Base-by-base conservation (phyloP, 179 eudicot species). In the Patellifolia procumbens region DNA sequence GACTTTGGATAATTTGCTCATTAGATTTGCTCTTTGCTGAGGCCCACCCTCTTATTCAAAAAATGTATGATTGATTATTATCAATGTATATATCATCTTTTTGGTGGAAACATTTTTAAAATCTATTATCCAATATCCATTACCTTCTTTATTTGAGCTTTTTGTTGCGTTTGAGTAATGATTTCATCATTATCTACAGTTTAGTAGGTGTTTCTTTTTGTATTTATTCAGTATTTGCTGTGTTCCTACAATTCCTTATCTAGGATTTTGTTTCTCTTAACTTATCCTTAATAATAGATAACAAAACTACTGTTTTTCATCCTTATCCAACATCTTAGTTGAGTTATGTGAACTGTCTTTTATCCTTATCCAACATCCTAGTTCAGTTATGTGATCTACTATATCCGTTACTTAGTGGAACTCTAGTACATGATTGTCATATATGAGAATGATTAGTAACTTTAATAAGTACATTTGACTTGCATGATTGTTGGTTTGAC, bases 161-260 rank as follows among this genome's bases (percentile, higher is more conserved):
- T 58, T 63, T 62, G 15, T 63, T 63, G 32, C 26, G 76, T 64
- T 51, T 72, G 53, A 63, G 73, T 72, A 78, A 49, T 71, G 75
- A 78, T 72, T 64, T 72, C 65, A 73, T 53, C 48, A 75, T 56
- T 78, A 64, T 65, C 72, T 49, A 22, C n/a, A 45, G 32, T 37
- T 52, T 37, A 70, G 72, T 73, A 22, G 67, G 28, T 45, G 26
- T 22, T 22, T 29, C 15, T 32, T 68, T 74, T 55, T 56, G 63
- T 63, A 35, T 26, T 35, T 59, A 67, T 74, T 9, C 32, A 49
- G 69, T 13, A 37, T 53, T 31, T 74, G 39, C 7, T 70, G 67
- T 29, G 35, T 67, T 76, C 71, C 37, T 49, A 60, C 59, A 29
- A 11, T 46, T 22, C 63, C 43, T 56, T 35, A 37, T 55, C 31